Evolutionary conservation across 768 basidiomycete genomes (phyloP).

Genomic region (Lactifluus piperatus): DNA sequence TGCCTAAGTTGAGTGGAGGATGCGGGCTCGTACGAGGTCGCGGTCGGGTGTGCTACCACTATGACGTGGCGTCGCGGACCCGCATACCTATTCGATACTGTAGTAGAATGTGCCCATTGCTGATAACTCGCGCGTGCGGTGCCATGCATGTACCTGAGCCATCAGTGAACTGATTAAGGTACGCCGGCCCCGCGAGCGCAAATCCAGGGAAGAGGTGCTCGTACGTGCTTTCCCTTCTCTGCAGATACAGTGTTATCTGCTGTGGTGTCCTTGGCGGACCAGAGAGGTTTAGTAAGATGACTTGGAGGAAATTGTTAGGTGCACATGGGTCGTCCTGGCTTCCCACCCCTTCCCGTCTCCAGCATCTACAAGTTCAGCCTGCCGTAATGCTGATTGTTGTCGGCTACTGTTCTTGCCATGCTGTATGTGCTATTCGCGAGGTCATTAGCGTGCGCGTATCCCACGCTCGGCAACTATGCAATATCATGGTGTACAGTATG

Average conservation of each 20-base stretch:
- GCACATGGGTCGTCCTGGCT: background rate
- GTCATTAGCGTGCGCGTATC: slow-evolving; percentile 73
- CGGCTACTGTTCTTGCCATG: slow-evolving; percentile 69
- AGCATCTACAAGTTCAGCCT: background rate
- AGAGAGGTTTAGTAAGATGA: background rate
- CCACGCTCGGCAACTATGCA: slow-evolving; percentile 50
- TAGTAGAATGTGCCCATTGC: slow-evolving; percentile 57
- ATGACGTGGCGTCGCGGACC: slow-evolving; percentile 27
- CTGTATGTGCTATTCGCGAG: slow-evolving; percentile 56
- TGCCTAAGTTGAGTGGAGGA: slow-evolving; percentile 29
- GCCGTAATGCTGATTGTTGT: background rate
- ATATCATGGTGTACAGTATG: slow-evolving; percentile 51
- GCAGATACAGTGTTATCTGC: background rate
- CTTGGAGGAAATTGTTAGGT: background rate
- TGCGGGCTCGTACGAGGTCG: slow-evolving; percentile 39
- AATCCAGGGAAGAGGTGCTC: slow-evolving; percentile 60
- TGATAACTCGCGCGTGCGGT: slow-evolving; percentile 49
- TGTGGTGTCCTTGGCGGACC: no score
- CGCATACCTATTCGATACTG: slow-evolving; percentile 48
- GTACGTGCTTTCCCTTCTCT: slow-evolving; percentile 26
- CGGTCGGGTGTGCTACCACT: slow-evolving; percentile 51
- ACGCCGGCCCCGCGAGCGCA: slow-evolving; percentile 60
- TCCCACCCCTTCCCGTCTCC: background rate
- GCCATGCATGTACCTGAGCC: slow-evolving; percentile 30
- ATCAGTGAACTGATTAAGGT: slow-evolving; percentile 46